Conservation (phyloP, 164 flowering plant species). For the Platanus orientalis region DNA sequence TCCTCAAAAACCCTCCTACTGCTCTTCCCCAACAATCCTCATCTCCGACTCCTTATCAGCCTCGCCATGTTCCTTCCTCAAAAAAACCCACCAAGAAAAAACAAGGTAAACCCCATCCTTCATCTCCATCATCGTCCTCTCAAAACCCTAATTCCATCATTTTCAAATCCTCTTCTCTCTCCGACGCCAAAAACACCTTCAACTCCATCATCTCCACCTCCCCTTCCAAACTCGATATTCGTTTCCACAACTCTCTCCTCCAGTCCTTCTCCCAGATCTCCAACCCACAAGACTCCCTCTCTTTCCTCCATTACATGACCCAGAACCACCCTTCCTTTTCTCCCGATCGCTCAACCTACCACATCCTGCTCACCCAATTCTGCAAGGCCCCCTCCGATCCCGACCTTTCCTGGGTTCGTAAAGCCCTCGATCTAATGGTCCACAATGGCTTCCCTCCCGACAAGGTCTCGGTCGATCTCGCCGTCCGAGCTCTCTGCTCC, state of each 20-base stretch:
- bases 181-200: slow-evolving; percentile 54
- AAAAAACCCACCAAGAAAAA: slow-evolving; percentile 21
- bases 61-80: slow-evolving; percentile 14
- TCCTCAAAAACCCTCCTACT: slow-evolving; percentile 21
- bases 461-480: slow-evolving; percentile 54
- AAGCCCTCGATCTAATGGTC: slow-evolving; percentile 55
- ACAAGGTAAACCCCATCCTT: background rate
- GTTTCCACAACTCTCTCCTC: slow-evolving; percentile 56
- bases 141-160: slow-evolving; percentile 13
- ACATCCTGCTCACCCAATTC: slow-evolving; percentile 51
- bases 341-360: slow-evolving; percentile 65
- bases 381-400: slow-evolving; percentile 24
- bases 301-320: slow-evolving; percentile 55
- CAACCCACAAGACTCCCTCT: slow-evolving; percentile 40
- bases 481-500: slow-evolving; percentile 60
- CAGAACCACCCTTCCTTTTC: slow-evolving; percentile 42
- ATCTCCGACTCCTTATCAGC: background rate
- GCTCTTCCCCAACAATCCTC: slow-evolving; percentile 7
- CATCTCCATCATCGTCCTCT: too few species aligned
- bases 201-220: slow-evolving; percentile 36
- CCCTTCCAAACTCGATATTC: slow-evolving; percentile 23
- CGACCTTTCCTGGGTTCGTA: slow-evolving; percentile 30
- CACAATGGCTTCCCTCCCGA: slow-evolving; percentile 53
- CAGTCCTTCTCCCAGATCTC: slow-evolving; percentile 52
- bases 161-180: slow-evolving; percentile 51